A percentile compares a stretch with the other conserved stretches of the same genome.
Evolutionary conservation across 495 filamentous ascomycete species (phyloP).

Genomic region (Aspergillus ellipticus): DNA sequence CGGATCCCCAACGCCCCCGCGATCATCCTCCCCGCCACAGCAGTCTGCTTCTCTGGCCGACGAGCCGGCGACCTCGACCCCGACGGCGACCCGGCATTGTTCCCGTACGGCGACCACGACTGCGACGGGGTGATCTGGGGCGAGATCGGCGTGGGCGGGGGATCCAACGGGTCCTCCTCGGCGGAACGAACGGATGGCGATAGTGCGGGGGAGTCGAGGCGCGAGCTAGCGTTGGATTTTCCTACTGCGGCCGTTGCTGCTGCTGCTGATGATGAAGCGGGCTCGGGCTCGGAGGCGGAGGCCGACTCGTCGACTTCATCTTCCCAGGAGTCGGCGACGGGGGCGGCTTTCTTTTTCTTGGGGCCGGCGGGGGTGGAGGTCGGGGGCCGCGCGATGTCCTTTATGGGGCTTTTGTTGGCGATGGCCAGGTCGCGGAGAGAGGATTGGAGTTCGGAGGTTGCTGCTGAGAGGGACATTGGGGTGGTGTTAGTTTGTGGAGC

Average conservation of each 20-base stretch:
- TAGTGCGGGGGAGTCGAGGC: slow-evolving; percentile 7
- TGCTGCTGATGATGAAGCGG: too few species aligned
- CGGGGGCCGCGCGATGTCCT: slow-evolving; percentile 31
- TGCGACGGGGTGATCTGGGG: slow-evolving; percentile 32
- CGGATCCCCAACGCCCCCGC: slow-evolving; percentile 81
- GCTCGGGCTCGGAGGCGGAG: slow-evolving; percentile 25
- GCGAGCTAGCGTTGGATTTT: background rate
- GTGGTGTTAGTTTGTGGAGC: slow-evolving; percentile 2
- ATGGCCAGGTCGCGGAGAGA: slow-evolving; percentile 46
- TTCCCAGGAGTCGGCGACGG: slow-evolving; percentile 80
- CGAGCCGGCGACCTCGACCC: slow-evolving; percentile 13
- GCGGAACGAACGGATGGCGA: slow-evolving; percentile 33
- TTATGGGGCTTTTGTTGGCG: slow-evolving; percentile 31
- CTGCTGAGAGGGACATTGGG: slow-evolving; percentile 21
- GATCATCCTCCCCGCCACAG: slow-evolving; percentile 86
- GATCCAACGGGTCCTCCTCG: slow-evolving; percentile 47
- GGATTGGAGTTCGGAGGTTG: slow-evolving; percentile 38
- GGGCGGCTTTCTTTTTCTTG: slow-evolving; percentile 41
- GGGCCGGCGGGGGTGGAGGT: slow-evolving; percentile 15
- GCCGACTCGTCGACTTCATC: slow-evolving; percentile 53
- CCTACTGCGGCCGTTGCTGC: slow-evolving; percentile 7
- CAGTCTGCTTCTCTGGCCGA: slow-evolving; percentile 87
- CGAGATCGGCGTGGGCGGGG: slow-evolving; percentile 60
- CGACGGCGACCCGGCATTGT: background rate
- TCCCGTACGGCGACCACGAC: slow-evolving; percentile 18